Percentiles rank a stretch among this genome's conserved stretches.
phyloP scores from a whole-genome alignment of 2,329 filamentous ascomycete species.

The Fusarium sororula region DNA sequence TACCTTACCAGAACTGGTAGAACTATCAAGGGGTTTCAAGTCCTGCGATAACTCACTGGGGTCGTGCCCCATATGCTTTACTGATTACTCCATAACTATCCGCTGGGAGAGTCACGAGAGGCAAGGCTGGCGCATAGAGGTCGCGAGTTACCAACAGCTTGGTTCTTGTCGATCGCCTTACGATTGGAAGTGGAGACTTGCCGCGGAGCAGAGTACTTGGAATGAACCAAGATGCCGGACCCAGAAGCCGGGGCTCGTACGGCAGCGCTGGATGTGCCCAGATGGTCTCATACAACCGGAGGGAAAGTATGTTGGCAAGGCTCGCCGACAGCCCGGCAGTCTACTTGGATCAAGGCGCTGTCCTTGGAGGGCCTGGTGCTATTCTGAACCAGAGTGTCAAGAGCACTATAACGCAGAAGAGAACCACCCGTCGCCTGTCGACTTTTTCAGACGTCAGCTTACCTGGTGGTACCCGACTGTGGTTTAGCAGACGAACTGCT shows the following conservation, averaged over 20 bases:
- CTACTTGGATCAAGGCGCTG: background rate
- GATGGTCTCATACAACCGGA: background rate
- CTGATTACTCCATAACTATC: conserved; percentile 12
- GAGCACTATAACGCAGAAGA: background rate
- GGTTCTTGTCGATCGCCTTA: conserved; percentile 6
- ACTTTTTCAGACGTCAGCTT: rapidly evolving
- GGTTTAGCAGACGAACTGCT: background rate
- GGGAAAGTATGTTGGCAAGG: background rate
- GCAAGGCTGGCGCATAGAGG: background rate
- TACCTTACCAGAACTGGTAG: background rate
- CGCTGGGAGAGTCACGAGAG: background rate
- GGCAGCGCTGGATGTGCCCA: background rate
- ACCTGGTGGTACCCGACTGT: background rate
- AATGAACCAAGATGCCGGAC: background rate
- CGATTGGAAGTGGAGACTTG: conserved; percentile 14
- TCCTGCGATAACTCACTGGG: background rate
- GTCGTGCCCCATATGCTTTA: conserved; percentile 6
- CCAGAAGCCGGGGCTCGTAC: background rate
- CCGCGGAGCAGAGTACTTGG: rapidly evolving
- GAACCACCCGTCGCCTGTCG: background rate
- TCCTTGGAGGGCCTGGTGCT: background rate
- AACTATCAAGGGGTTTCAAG: background rate
- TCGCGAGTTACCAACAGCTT: background rate
- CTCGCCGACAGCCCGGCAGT: background rate
- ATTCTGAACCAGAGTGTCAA: background rate